Evolutionary conservation across 495 filamentous ascomycete genomes (phyloP), one percentile per base, ranked within the genome.

Genomic region (Platismatia glauca): DNA sequence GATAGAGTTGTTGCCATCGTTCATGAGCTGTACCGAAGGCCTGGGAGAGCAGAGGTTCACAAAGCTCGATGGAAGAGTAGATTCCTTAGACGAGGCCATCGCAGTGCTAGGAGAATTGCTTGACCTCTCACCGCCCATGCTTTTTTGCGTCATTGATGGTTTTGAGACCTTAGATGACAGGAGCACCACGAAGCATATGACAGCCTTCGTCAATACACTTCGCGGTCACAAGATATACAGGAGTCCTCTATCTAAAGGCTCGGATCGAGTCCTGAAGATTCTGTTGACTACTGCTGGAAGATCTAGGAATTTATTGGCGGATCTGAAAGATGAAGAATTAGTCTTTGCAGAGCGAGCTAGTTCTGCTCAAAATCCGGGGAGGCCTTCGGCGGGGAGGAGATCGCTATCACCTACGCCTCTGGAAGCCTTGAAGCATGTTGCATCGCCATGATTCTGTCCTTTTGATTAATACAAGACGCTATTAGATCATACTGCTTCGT

Each of bases 1-100:
- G 61, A 74, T 79, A 39, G 75, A 79, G 60, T 70, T 70, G 41
- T 65, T 77, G 22, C 78, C 77, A 15, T 76, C 77, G 1, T 71
- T 78, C 20, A 63, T 75, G 18, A 71, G 33, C 9, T 39, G 31
- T 44, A 38, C 18, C 15, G 22, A 18, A 15, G 7, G 8, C 13
- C 29, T 60, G 20, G 41, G 46, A 33, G 20, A 3, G 34, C 48
- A 56, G 31, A 38, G 24, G 34, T 61, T 65, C 18, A 37, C 13
- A 22, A 24, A 48, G 7, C 58, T 65, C 50, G 63, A 61, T 29
- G 56, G 62, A 22, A 59, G 56, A 37, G 22, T 58, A n/a, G 41
- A 46, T 0, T 55, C 33, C 18, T 53, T 29, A 4, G 50, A 55
- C 9, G 58, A 18, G 7, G 63, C 63, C 13, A 9, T 61, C 43